Percentiles rank a stretch among this genome's conserved stretches.
Conservation (phyloP, 208 protist genomes). For the Naegleria lovaniensis region DNA sequence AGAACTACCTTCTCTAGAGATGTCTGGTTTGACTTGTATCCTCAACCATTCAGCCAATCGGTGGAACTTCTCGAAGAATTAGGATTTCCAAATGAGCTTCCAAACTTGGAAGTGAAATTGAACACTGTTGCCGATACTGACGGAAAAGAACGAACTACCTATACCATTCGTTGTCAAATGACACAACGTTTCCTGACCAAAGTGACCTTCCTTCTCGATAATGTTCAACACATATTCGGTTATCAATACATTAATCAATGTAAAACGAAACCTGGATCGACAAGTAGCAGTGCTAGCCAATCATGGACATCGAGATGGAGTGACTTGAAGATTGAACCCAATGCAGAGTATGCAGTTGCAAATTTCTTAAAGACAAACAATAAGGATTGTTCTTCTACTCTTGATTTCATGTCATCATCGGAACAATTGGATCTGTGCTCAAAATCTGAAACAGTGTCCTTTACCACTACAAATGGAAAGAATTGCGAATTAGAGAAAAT, state of each 20-base stretch:
- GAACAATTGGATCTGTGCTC: neutral
- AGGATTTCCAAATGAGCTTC: neutral
- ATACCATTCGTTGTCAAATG: constrained; percentile 2
- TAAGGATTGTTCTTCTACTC: neutral
- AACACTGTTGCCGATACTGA: neutral
- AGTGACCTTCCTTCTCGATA: neutral
- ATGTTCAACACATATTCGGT: neutral
- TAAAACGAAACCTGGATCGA: neutral
- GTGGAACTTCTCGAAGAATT: neutral
- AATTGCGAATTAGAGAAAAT: neutral
- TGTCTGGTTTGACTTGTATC: constrained; percentile 23
- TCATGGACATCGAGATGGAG: neutral
- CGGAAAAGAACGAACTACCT: neutral
- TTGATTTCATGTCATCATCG: neutral
- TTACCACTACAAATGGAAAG: neutral
- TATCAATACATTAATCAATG: neutral
- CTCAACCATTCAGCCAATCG: neutral
- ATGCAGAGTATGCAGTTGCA: neutral
- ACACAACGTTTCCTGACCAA: neutral
- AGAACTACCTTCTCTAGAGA: neutral
- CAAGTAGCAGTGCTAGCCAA: neutral
- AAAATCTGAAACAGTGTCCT: neutral
- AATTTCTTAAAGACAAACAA: neutral
- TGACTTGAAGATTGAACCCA: neutral
- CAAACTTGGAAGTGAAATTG: neutral